Percentiles rank a stretch among this genome's conserved stretches.
These are phyloP conservation scores for Sphaerosporella brunnea DNA, from an alignment of 495 filamentous ascomycete species.

Conservation along the genomic window DNA sequence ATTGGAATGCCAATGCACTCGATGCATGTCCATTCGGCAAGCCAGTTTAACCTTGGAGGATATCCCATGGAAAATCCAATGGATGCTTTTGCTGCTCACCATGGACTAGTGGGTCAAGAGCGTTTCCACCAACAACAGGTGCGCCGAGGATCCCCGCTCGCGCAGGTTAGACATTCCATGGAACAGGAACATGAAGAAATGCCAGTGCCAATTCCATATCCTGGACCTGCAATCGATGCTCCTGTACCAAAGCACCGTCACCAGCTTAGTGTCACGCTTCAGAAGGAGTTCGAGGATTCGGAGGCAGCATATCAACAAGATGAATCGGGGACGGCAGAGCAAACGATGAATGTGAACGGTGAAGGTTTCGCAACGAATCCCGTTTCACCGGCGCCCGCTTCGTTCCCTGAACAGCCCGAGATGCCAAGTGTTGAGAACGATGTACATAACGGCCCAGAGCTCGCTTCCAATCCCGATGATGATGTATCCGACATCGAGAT, in stretches of 20 bases:
- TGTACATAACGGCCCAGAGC: slow-evolving; percentile 33
- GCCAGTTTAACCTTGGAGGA: slow-evolving; percentile 9
- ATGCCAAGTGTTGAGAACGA: slow-evolving; percentile 26
- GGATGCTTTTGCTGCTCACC: slow-evolving; percentile 13
- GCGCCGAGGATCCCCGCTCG: slow-evolving; percentile 28
- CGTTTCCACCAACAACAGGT: slow-evolving; percentile 28
- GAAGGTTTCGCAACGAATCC: slow-evolving; percentile 24
- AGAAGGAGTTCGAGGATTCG: slow-evolving; percentile 60
- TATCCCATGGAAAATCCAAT: slow-evolving; percentile 2
- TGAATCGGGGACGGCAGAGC: slow-evolving; percentile 26
- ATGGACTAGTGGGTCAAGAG: slow-evolving; percentile 26
- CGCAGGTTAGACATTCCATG: slow-evolving; percentile 17
- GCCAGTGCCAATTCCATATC: slow-evolving; percentile 15
- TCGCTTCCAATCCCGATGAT: slow-evolving; percentile 21
- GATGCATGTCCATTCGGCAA: slow-evolving; percentile 15
- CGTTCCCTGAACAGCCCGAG: slow-evolving; percentile 23
- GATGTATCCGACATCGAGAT: slow-evolving; percentile 18
- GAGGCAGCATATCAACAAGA: slow-evolving; percentile 62
- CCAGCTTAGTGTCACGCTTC: slow-evolving; percentile 53
- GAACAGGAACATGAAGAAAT: slow-evolving; percentile 10
- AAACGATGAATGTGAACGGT: slow-evolving; percentile 22
- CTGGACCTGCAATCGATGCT: slow-evolving; percentile 39
- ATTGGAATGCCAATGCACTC: slow-evolving; percentile 10
- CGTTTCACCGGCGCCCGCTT: slow-evolving; percentile 26
- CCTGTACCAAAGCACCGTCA: slow-evolving; percentile 51